Base-by-base conservation (phyloP, 2,329 filamentous ascomycete genomes). In the Aspergillus sp. region DNA sequence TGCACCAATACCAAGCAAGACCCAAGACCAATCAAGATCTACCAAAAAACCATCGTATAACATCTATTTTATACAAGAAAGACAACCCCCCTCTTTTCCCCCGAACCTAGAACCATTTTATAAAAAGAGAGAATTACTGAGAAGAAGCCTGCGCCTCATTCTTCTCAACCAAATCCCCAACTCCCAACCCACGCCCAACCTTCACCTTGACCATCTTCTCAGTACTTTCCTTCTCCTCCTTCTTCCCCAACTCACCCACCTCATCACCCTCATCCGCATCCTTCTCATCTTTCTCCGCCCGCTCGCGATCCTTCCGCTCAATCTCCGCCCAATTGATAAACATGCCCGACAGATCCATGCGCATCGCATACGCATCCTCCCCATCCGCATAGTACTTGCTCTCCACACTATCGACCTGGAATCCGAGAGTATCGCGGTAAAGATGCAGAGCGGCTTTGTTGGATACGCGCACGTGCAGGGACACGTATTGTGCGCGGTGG, bases 331-430 rank as follows among this genome's bases (percentile, higher is more conserved):
- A 77, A 55, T 82, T 78, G 38, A 75, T 72, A 77, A 73, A 82
- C 75, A 73, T 77, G 65, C 52, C 66, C 71, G 64, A 81, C 73
- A 99, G 84, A 71, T 98, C 90, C 75, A 96, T 90, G 64, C 88
- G 88, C 95, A 99, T 99, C 73, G 88, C 90, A 75, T 88, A 96
- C 39, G 95, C 95, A 80, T 99, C 92, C 81, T 99, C 95, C 62
- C 94, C 94, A 76, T 99, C 95, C 60, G 95, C 95, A 75, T 99
- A 99, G 70, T 79, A 78, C 65, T 77, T 78, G 63, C 71, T 69
- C 65, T 79, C 76, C 38, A 79, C 67, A 51, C 92, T 95, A 66
- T 95, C 91, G 67, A 91, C 90, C 73, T 88, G 86, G 83, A 97
- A 98, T 57, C 91, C 89, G 0, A 97, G 86, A 0, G 93, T 97